Percentiles rank a stretch among this genome's conserved stretches.
Evolutionary conservation across 2,329 filamentous ascomycete genomes (phyloP).

Genomic region (Ilyonectria robusta): DNA sequence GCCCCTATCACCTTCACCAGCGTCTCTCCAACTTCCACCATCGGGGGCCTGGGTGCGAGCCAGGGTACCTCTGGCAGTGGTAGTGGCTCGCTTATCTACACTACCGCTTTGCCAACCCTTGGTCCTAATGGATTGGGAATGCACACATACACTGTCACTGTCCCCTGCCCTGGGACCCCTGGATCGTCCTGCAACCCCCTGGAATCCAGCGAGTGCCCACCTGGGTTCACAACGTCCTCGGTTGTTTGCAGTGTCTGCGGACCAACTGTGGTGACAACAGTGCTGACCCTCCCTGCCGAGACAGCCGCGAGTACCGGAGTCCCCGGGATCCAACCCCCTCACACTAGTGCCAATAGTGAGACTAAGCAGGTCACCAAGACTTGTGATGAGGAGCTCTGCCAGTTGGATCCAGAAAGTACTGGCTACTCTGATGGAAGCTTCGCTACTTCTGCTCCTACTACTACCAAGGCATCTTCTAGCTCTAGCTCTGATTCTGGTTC

Average conservation of each 20-base stretch:
- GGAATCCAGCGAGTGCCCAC: constrained; percentile 15
- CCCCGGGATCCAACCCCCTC: not conserved
- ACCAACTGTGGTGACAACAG: constrained; percentile 12
- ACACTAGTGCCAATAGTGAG: not conserved
- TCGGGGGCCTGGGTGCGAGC: not conserved
- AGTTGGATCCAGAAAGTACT: not conserved
- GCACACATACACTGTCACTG: constrained; percentile 34
- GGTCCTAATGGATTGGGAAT: constrained; percentile 22
- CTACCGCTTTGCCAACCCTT: constrained; percentile 24
- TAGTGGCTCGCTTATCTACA: constrained; percentile 8
- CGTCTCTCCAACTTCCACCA: constrained; percentile 20
- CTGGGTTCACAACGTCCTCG: constrained; percentile 26
- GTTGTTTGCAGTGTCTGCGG: constrained; percentile 28
- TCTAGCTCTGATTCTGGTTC: not conserved
- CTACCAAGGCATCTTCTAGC: not conserved
- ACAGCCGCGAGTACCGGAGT: not conserved
- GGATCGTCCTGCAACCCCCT: constrained; percentile 19
- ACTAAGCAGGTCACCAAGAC: not conserved
- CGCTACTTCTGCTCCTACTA: not conserved
- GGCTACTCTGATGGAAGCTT: too few species aligned
- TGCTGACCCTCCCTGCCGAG: constrained; percentile 29
- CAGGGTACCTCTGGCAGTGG: not conserved
- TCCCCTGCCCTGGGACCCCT: constrained; percentile 13
- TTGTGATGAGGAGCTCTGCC: not conserved
- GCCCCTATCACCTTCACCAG: constrained; percentile 23